Conservation (phyloP, 768 basidiomycete genomes). For the Neoboletus subvelutipes region DNA sequence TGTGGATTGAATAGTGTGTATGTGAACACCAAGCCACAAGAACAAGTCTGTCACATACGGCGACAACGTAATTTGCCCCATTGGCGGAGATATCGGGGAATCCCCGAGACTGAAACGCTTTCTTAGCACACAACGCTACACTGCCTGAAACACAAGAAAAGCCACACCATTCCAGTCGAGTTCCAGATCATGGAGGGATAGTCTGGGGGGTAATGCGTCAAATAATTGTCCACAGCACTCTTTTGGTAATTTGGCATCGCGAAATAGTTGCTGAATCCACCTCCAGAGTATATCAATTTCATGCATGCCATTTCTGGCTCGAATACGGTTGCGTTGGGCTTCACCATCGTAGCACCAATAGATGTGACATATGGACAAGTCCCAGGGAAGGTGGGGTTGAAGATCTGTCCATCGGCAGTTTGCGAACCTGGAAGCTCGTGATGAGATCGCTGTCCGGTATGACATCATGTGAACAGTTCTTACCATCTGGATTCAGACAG, state of each 20-base stretch:
- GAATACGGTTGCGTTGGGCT: slow-evolving; percentile 34
- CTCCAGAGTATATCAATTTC: slow-evolving; percentile 44
- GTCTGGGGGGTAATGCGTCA: slow-evolving; percentile 31
- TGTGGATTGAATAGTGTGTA: background rate
- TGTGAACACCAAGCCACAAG: background rate
- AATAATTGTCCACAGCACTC: slow-evolving; percentile 31
- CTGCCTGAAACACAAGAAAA: background rate
- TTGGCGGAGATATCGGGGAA: slow-evolving; percentile 40
- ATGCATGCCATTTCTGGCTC: slow-evolving; percentile 53
- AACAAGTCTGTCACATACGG: slow-evolving; percentile 14
- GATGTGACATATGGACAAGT: slow-evolving; percentile 52
- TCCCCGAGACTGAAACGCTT: slow-evolving; percentile 31
- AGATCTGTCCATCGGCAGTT: slow-evolving; percentile 46
- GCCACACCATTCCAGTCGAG: slow-evolving; percentile 25
- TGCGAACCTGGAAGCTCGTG: slow-evolving; percentile 14
- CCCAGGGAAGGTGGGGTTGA: slow-evolving; percentile 53
- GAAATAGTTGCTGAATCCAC: slow-evolving; percentile 44
- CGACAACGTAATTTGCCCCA: slow-evolving; percentile 32
- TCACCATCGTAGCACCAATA: slow-evolving; percentile 47
- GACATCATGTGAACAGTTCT: background rate
- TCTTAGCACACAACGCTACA: slow-evolving; percentile 1
- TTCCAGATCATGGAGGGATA: slow-evolving; percentile 29
- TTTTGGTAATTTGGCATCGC: slow-evolving; percentile 42
- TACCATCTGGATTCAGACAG: slow-evolving; percentile 35
- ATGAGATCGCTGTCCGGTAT: background rate